Conservation (phyloP, 208 protist genomes). For the Acanthamoeba sp. region DNA sequence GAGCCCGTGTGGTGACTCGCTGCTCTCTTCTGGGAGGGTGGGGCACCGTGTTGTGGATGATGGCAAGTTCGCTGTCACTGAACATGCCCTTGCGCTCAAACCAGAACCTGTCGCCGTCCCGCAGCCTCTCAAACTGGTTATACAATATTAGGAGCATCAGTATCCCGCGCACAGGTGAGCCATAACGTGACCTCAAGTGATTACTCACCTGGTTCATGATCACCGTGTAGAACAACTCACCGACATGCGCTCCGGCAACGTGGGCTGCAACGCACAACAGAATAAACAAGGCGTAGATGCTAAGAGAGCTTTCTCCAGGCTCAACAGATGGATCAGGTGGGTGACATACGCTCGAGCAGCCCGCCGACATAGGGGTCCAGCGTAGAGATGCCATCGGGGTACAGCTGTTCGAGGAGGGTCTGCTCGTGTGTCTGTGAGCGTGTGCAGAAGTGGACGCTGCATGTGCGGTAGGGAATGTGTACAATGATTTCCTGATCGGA, state of each 20-base stretch:
- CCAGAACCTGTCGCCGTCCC: constrained; percentile 76
- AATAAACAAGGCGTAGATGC: too few species aligned
- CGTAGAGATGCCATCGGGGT: neutral
- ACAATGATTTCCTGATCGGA: neutral
- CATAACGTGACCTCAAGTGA: neutral
- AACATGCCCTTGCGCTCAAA: constrained; percentile 71
- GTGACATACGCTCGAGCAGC: constrained; percentile 43
- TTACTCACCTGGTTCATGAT: neutral
- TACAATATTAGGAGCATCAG: too few species aligned
- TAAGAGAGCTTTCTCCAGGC: too few species aligned
- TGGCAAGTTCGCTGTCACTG: neutral
- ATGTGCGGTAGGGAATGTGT: neutral
- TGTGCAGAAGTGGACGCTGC: too few species aligned
- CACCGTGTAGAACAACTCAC: constrained; percentile 37
- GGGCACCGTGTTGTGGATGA: constrained; percentile 57
- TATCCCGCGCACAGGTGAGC: too few species aligned
- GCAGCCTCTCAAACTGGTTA: constrained; percentile 74
- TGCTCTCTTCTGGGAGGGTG: too few species aligned
- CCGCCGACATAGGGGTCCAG: constrained; percentile 75
- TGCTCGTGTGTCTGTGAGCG: too few species aligned
- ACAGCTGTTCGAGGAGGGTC: constrained; percentile 45
- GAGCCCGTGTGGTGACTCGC: too few species aligned
- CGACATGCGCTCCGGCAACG: constrained; percentile 26
- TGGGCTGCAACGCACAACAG: too few species aligned
- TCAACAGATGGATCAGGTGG: too few species aligned